Evolutionary conservation across 2,329 filamentous ascomycete species (phyloP), one percentile per base, ranked within the genome.

Genomic region (Fusarium palustre): DNA sequence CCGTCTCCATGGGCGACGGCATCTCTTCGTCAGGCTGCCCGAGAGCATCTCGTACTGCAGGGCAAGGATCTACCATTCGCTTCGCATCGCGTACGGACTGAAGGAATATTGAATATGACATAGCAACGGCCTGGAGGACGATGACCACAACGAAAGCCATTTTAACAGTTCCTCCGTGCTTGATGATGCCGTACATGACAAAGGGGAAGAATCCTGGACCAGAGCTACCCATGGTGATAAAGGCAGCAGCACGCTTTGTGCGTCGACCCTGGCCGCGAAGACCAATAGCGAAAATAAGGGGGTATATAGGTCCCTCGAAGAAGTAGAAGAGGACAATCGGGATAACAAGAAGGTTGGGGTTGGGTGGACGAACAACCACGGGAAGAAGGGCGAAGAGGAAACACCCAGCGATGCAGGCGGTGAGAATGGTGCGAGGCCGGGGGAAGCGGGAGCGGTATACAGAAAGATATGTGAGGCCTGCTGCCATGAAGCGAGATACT

Each of bases 291-390:
- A 94, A 93, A 63, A 96, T 90, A 3, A 94, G 89, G 0, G 94
- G 93, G 84, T 92, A 97, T 71, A 93, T 88, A 53, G 93, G 92
- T 0, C 90, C 92, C 77, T 95, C 92, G 74, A 92, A 93, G 78
- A 97, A 93, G 69, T 93, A 90, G 68, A 92, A 91, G 30, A 94
- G 73, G 39, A 90, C 83, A 4, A 92, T 81, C 68, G 92, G 90
- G n/a, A 88, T 82, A 25, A 83, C 80, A 25, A 89, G 76, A 1
- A 86, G 69, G 66, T 88, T 84, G 0, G 85, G 80, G 59, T 86
- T 80, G 2, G 69, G 55, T 5, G 81, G 81, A 5, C 76, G 78
- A 12, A 88, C 66, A 3, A 84, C 78, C 33, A 86, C 82, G 6
- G 83, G 79, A 7, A 87, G 72, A 10, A 87, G 75, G 3, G 83